Conservation (phyloP, 345 rosid species). For the Rhizophora apiculata region DNA sequence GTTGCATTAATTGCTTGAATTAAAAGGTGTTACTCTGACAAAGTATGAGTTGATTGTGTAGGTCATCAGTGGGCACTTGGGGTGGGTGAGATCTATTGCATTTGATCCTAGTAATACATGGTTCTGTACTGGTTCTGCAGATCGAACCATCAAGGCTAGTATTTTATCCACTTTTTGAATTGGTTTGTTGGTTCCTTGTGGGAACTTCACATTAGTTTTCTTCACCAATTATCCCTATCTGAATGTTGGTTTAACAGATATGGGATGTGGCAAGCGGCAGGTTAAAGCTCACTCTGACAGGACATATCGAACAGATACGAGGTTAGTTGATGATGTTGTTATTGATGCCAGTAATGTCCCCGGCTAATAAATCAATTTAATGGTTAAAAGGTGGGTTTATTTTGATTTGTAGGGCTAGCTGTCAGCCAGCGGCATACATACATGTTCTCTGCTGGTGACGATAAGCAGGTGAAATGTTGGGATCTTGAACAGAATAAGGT, state of each 20-base stretch:
- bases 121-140: constrained; percentile 99
- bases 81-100: constrained; percentile 97
- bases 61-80: constrained; percentile 96
- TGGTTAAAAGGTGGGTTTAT: neutral
- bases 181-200: neutral
- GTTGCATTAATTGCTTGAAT: constrained; percentile 4
- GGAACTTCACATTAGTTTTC: neutral
- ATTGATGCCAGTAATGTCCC: constrained; percentile 7
- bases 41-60: constrained; percentile 27
- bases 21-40: constrained; percentile 10
- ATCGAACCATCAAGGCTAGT: constrained; percentile 82
- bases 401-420: constrained; percentile 69
- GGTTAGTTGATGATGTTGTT: constrained; percentile 41
- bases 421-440: constrained; percentile 84
- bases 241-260: constrained; percentile 48
- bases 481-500: constrained; percentile 99
- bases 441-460: constrained; percentile 99
- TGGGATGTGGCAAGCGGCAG: constrained; percentile 96
- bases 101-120: constrained; percentile 97
- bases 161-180: neutral
- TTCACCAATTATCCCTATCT: neutral
- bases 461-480: constrained; percentile 99
- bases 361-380: constrained; percentile 2
- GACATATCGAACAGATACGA: constrained; percentile 94
- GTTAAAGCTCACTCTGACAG: constrained; percentile 89